Base-by-base conservation (phyloP, 2,329 filamentous ascomycete species). In the Thelonectria olida region DNA sequence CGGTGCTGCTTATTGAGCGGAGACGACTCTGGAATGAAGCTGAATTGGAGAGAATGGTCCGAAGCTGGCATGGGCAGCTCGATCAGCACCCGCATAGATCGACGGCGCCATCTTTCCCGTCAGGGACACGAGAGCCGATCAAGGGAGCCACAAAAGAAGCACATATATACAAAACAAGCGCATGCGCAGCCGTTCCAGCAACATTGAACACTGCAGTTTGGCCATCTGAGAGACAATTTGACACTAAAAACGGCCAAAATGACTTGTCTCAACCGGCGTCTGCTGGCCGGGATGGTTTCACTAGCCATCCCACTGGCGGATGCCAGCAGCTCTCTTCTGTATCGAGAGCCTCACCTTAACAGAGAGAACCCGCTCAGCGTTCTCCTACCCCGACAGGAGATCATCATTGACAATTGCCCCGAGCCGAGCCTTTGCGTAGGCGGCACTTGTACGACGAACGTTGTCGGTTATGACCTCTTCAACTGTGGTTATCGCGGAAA, bases 251-350 rank as follows among this genome's bases (percentile, higher is more conserved):
- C 47, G 53, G 58, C 53, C 31, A 61, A 17, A 48, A 61, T 61
- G 58, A 53, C 53, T 49, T 42, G 53, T 61, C 51, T 60, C 45
- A 57, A 51, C 53, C 34, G 58, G 58, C 53, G 58, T 57, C 42
- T 61, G 53, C 53, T 61, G 58, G 58, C 41, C 31, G 53, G 53
- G 41, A 22, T 53, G 41, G 58, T 47, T 5, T 34, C 36, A 25
- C 10, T 51, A 13, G 45, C 44, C 41, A 13, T 57, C 58, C 58
- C 58, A 9, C 41, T 61, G 25, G 53, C 51, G 52, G 53, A 49
- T 57, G 53, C 58, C 41, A 61, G 31, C 15, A 38, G 52, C 47
- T 61, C 58, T 44, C 41, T 61, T 5, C 53, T 45, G 17, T 54
- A 57, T 23, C 36, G 54, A 42, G 54, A 62, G 28, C 42, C 58